phyloP scores from a whole-genome alignment of 192 early-diverging fungal species.

The Coemansia sp. region DNA sequence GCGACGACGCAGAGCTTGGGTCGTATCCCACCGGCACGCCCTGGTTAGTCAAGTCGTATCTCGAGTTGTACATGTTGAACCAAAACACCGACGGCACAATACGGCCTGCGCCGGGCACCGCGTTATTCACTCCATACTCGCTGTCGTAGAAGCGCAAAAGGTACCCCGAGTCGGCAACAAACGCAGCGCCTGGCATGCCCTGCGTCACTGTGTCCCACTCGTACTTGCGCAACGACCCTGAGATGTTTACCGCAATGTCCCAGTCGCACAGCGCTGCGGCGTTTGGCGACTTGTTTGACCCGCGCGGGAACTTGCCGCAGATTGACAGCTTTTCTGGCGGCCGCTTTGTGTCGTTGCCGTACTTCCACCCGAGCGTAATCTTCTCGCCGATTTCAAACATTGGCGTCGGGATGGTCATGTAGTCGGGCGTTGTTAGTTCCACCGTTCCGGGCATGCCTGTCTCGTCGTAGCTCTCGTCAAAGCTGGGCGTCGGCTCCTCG shows the following conservation, averaged over 20 bases:
- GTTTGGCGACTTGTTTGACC: constrained; percentile 19
- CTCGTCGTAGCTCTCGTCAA: constrained; percentile 42
- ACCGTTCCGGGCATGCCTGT: constrained; percentile 35
- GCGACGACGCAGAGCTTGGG: constrained; percentile 23
- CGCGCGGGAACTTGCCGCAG: constrained; percentile 43
- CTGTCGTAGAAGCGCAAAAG: constrained; percentile 43
- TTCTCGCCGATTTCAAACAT: constrained; percentile 50
- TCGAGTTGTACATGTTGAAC: constrained; percentile 52
- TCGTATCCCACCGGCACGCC: constrained; percentile 45
- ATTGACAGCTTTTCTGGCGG: constrained; percentile 42
- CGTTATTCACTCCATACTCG: constrained; percentile 35
- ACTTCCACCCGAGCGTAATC: constrained; percentile 43
- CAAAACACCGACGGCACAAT: constrained; percentile 29
- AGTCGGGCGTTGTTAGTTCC: constrained; percentile 33
- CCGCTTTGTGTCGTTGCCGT: constrained; percentile 23
- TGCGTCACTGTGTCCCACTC: constrained; percentile 44
- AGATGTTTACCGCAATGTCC: constrained; percentile 47
- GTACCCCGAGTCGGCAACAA: constrained; percentile 39
- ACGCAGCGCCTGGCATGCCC: constrained; percentile 30
- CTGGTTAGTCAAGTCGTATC: constrained; percentile 44
- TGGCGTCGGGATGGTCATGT: constrained; percentile 28
- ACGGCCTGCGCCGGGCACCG: constrained; percentile 32
- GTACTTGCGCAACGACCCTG: constrained; percentile 30
- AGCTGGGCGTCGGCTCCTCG: constrained; percentile 12
- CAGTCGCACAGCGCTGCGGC: constrained; percentile 31